Base-by-base conservation (phyloP, 2,329 filamentous ascomycete species). In the Ophiosphaerella narmari region DNA sequence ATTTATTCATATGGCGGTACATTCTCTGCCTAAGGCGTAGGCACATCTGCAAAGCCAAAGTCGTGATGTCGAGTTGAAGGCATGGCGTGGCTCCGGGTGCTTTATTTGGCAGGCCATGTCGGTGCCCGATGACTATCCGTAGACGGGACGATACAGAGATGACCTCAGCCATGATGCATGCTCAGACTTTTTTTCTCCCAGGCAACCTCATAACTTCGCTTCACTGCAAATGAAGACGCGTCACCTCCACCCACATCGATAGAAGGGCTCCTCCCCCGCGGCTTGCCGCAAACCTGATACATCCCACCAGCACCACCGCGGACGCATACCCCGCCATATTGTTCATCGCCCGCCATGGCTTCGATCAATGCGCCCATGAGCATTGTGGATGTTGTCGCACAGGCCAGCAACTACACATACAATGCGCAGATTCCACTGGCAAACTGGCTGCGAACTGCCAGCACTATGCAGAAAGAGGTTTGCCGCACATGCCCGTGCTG, bases 401-500 rank as follows among this genome's bases (percentile, higher is more conserved):
- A 87, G 60, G 94, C 93, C 2, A 81, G 86, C 56, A 84, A 88
- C 57, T 97, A 94, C 70, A 85, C 88, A 49, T 97, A 92, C 77
- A 90, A 91, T 70, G 81, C 82, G 1, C 81, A 82, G 29, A 88
- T 96, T 44, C 83, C 88, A 2, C 80, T 97, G 48, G 88, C 87
- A 59, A 86, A 88, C 71, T 96, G 91, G 89, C 77, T 91, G 24
- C 84, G 91, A 32, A 89, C 91, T 2, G 90, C 91, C 5, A 86
- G 89, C 52, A 89, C 87, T 5, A 77, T 97, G 44, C 81, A 88
- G 54, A 88, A 90, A 73, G 89, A 96, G 83, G 91, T 95, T 71
- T 26, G n/a, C 41, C 18, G 35, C 13, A 11, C 29, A 1, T 18
- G 9, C 23, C 13, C 24, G 11, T 21, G 14, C 5, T 33, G 13